Conservation (phyloP, 495 filamentous ascomycete species). For the Neurospora tetraspora region DNA sequence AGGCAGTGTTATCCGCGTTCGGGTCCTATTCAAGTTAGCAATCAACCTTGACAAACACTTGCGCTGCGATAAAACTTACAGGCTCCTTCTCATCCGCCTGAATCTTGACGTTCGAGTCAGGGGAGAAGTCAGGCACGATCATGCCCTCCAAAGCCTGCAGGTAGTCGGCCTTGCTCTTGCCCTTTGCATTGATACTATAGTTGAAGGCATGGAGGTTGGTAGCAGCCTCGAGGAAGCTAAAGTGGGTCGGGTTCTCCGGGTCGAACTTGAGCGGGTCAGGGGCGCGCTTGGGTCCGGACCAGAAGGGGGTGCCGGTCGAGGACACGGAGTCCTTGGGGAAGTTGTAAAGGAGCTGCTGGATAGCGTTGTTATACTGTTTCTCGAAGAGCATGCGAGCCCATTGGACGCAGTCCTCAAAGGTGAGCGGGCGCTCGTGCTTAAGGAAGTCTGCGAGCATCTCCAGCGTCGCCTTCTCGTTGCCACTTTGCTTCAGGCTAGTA, state of each 20-base stretch:
- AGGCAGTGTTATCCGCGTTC: slow-evolving; percentile 52
- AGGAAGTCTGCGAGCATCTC: slow-evolving; percentile 84
- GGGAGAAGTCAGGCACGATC: slow-evolving; percentile 93
- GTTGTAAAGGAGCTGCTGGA: slow-evolving; percentile 93
- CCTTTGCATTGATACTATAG: slow-evolving; percentile 83
- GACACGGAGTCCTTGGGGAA: slow-evolving; percentile 92
- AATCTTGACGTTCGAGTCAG: slow-evolving; percentile 88
- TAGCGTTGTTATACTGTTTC: slow-evolving; percentile 92
- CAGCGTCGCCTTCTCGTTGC: slow-evolving; percentile 91
- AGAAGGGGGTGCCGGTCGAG: slow-evolving; percentile 83
- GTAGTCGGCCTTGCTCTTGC: slow-evolving; percentile 57
- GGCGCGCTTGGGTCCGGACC: slow-evolving; percentile 97
- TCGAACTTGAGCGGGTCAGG: slow-evolving; percentile 89
- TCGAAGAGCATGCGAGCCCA: slow-evolving; percentile 95
- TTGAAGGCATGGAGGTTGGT: slow-evolving; percentile 97
- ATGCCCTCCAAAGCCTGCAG: slow-evolving; percentile 74
- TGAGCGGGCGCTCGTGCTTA: slow-evolving; percentile 85
- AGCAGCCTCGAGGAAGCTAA: slow-evolving; percentile 75
- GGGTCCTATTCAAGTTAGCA: slow-evolving; percentile 51
- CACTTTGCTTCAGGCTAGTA: slow-evolving; percentile 81
- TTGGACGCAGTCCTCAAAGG: slow-evolving; percentile 88
- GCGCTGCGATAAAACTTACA: slow-evolving; percentile 25
- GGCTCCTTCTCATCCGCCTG: slow-evolving; percentile 93
- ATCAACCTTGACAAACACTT: background rate
- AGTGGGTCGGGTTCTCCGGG: slow-evolving; percentile 69